Evolutionary conservation across 805 yeast species (phyloP).

Genomic region (Suhomyces tanzawaensis): DNA sequence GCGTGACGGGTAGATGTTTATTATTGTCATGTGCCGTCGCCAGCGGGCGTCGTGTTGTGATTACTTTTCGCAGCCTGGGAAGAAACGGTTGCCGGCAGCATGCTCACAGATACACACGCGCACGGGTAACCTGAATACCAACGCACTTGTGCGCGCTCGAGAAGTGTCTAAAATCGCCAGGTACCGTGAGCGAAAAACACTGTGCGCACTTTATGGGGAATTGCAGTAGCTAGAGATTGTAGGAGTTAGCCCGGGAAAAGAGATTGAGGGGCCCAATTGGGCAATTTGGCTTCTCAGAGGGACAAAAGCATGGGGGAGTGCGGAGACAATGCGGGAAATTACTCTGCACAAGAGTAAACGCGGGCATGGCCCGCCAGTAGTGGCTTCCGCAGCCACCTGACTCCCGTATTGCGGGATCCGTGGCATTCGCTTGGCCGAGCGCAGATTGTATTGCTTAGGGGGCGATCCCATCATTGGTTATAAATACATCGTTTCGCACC

Average conservation of each 20-base stretch:
- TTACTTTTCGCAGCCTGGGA: not conserved
- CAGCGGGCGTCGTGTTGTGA: not conserved
- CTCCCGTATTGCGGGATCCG: slow-evolving; percentile 1
- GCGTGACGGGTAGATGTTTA: not conserved
- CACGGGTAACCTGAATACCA: not conserved
- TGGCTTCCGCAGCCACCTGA: slow-evolving; percentile 3
- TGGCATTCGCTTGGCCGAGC: slow-evolving; percentile 2
- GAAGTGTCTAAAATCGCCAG: not conserved
- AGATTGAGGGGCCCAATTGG: not conserved
- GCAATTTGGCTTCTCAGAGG: not conserved
- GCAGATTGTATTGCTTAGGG: slow-evolving; percentile 1
- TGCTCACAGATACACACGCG: not conserved
- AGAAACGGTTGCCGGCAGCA: not conserved
- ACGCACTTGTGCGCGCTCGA: not conserved
- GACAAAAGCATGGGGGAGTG: not conserved
- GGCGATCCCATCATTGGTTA: slow-evolving; percentile 3
- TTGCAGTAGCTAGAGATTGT: not conserved
- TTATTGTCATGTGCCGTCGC: no score
- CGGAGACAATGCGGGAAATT: not conserved
- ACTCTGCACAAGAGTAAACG: not conserved
- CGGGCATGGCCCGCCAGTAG: not conserved
- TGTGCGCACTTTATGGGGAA: not conserved
- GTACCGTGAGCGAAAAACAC: not conserved
- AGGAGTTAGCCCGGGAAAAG: not conserved
- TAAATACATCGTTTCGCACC: slow-evolving; percentile 10